Evolutionary conservation across 2,329 filamentous ascomycete species (phyloP), one percentile per base, ranked within the genome.

Genomic region (Fusarium stilboides): DNA sequence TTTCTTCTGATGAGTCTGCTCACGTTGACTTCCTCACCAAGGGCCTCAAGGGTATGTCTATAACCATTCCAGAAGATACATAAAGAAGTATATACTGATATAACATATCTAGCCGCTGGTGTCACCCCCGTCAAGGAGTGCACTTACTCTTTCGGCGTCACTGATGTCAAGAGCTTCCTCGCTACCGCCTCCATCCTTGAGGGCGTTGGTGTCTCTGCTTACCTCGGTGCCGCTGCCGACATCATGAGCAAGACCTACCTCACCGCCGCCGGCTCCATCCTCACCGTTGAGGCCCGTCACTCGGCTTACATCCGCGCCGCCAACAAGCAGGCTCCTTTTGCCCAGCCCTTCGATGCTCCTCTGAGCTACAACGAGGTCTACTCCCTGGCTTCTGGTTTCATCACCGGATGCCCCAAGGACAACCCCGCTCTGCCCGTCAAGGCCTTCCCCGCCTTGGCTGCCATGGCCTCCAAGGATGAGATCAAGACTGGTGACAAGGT

Each of bases 301-400:
- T 84, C 85, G 4, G 78, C 89, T 2, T 89, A 88, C 80, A 79
- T 91, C 69, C 87, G 89, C 53, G 77, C 80, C 31, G 79, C 80
- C 12, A 78, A 84, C 19, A 77, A 80, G 49, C 75, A 87, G 71
- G 77, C 77, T 6, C 87, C 89, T 3, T 89, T 88, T 73, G 80
- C 89, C 1, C 83, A 87, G 68, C 78, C 89, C 9, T 90, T 89
- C 67, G 89, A 91, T 67, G 82, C 85, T 24, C 87, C 89, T 0
- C 82, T 91, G 37, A 78, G 79, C 68, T 82, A 86, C 74, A 85
- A 89, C 76, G 79, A 85, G 71, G 88, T 92, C 47, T 90, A 85
- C 82, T 89, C 88, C 5, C 84, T 92, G n/a, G 89, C 89, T 1
- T 83, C 88, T 0, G 80, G 82, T 56, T 91, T 91, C 79, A 89